Base-by-base conservation (phyloP, 352 stramenopile species). In the Globisporangium camurandrum region DNA sequence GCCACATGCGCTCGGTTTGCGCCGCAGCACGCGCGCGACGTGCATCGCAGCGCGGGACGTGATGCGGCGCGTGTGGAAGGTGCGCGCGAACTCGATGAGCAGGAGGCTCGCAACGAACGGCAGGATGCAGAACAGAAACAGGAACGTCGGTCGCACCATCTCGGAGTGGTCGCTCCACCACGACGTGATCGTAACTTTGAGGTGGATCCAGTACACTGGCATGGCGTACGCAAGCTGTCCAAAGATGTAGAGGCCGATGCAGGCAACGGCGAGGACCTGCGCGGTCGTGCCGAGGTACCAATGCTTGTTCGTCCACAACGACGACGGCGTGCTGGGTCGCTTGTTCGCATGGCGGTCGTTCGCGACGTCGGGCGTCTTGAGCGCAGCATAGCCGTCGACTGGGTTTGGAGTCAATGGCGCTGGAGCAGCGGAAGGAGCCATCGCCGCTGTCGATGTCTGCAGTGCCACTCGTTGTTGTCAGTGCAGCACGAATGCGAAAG, bases 71-170 rank as follows among this genome's bases (percentile, higher is more conserved):
- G 64, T 55, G 48, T 71, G 75, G 38, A 64, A 66, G 36, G 66
- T 47, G 16, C 54, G 3, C 40, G 82, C 46, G 39, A 62, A 54
- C 51, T 84, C 70, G 37, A 88, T 72, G 9, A 75, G 37, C 26
- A 88, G 33, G 46, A 84, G 53, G 40, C 68, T 69, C 40, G 75
- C 22, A 46, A 84, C 46, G 58, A 89, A 72, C 1, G 77, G 77
- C 17, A 84, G 24, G 28, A 86, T 71, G 57, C 70, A 49, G 22
- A 74, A 66, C 11, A 88, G 54, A 34, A 66, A 57, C 33, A 85
- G 71, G 51, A 67, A 85, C 8, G 68, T 84, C n/a, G 63, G 61
- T 4, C 67, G 68, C 11, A 75, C 49, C 66, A 87, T 82, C 50
- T 87, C 65, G 20, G 23, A 31, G 40, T 9, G 40, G 2, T 10